Evolutionary conservation across 1,284 basidiomycete genomes (phyloP).

Genomic region (Cystobasidium pallidum): DNA sequence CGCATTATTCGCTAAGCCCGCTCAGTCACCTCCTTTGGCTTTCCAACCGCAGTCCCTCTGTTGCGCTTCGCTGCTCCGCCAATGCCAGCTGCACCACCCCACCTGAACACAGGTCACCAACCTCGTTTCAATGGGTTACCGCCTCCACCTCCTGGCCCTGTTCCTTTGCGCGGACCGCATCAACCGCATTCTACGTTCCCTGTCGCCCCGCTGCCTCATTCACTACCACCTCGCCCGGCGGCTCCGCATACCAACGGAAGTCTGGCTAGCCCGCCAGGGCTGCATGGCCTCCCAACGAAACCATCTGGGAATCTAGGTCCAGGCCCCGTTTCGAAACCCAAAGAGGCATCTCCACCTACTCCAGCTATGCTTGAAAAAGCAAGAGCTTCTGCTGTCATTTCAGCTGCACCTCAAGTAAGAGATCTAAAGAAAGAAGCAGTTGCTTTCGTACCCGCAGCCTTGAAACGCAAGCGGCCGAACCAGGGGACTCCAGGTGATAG

Average conservation of each 20-base stretch:
- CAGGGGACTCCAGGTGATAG: not conserved
- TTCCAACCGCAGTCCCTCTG: not conserved
- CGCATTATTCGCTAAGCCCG: not conserved
- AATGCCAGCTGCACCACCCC: slow-evolving; percentile 45
- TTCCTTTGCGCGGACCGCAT: slow-evolving; percentile 39
- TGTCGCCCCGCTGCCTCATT: slow-evolving; percentile 44
- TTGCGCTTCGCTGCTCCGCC: slow-evolving; percentile 31
- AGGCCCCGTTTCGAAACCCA: slow-evolving; percentile 28
- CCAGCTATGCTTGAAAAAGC: slow-evolving; percentile 34
- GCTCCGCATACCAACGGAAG: slow-evolving; percentile 9
- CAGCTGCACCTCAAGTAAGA: slow-evolving; percentile 78
- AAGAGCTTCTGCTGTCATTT: slow-evolving; percentile 67
- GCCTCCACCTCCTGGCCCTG: slow-evolving; percentile 49
- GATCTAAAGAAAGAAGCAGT: slow-evolving; percentile 91
- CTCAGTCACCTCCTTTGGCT: not conserved
- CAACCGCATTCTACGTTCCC: slow-evolving; percentile 17
- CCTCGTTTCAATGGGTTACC: slow-evolving; percentile 45
- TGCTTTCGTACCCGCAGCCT: slow-evolving; percentile 72
- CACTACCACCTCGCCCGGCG: slow-evolving; percentile 45
- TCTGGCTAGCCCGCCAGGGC: slow-evolving; percentile 39
- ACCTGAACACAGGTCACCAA: slow-evolving; percentile 34
- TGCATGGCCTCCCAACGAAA: slow-evolving; percentile 45
- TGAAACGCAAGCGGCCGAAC: slow-evolving; percentile 54
- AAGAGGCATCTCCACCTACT: slow-evolving; percentile 44
- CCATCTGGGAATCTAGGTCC: slow-evolving; percentile 14